phyloP scores from a whole-genome alignment of 2,329 filamentous ascomycete species.

The Aspergillus clavatus region DNA sequence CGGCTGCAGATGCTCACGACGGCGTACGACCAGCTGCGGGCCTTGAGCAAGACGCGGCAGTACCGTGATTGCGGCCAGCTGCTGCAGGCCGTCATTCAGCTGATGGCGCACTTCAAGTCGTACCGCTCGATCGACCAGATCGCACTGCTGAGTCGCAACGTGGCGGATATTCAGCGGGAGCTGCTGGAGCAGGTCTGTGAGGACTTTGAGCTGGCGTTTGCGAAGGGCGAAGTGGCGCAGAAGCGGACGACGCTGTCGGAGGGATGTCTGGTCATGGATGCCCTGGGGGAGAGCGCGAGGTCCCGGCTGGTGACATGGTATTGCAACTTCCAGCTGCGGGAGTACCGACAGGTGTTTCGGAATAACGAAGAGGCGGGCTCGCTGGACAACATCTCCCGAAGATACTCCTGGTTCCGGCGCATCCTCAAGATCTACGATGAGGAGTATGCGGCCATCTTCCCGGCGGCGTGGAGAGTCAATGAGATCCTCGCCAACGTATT shows the following conservation, averaged over 20 bases:
- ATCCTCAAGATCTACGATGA: conserved; percentile 95
- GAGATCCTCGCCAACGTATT: conserved; percentile 87
- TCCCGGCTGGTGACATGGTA: conserved; percentile 89
- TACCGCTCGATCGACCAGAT: conserved; percentile 98
- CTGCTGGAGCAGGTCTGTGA: conserved; percentile 97
- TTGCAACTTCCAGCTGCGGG: conserved; percentile 90
- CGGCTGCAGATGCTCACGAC: conserved; percentile 97
- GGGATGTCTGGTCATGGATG: conserved; percentile 90
- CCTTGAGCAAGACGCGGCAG: conserved; percentile 76
- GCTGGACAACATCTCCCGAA: conserved; percentile 88
- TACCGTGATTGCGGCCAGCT: conserved; percentile 93
- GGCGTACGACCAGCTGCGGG: conserved; percentile 92
- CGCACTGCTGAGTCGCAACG: conserved; percentile 83
- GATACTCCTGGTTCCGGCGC: conserved; percentile 94
- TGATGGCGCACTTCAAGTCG: conserved; percentile 98
- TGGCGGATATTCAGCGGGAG: conserved; percentile 88
- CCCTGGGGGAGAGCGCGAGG: conserved; percentile 80
- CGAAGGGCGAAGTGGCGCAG: conserved; percentile 73
- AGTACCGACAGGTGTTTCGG: conserved; percentile 92
- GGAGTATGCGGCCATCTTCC: conserved; percentile 85
- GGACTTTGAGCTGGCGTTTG: conserved; percentile 93
- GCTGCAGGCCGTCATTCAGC: conserved; percentile 88
- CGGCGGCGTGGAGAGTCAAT: conserved; percentile 79
- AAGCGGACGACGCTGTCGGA: conserved; percentile 71
- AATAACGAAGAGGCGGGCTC: conserved; percentile 96